A percentile compares a stretch with the other conserved stretches of the same genome.
These are phyloP conservation scores for Reutealis trisperma DNA, from an alignment of 345 rosid genomes.

Conservation along the genomic window DNA sequence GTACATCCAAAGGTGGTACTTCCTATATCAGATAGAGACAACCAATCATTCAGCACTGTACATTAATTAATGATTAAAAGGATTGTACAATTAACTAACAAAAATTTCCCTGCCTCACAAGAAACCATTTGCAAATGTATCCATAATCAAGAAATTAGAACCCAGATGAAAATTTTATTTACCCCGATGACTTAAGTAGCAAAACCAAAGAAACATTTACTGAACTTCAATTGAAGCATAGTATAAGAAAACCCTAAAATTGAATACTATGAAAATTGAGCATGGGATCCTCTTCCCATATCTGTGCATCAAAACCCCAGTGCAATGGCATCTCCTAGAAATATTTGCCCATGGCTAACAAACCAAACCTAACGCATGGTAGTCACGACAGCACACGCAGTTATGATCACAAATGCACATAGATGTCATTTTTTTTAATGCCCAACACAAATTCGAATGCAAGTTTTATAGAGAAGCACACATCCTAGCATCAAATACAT, in stretches of 20 bases:
- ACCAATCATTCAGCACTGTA: constrained; percentile 14
- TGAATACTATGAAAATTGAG: not conserved
- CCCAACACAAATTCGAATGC: too few species aligned
- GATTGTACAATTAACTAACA: not conserved
- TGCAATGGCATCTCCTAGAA: not conserved
- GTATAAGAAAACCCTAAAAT: not conserved
- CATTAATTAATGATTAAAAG: too few species aligned
- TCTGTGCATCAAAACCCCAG: not conserved
- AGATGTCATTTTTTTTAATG: not conserved
- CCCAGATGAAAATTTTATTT: not conserved
- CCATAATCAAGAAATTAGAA: not conserved
- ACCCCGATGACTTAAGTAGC: not conserved
- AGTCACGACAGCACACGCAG: not conserved
- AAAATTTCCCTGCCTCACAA: not conserved
- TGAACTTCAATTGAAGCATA: not conserved
- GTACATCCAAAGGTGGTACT: constrained; percentile 79
- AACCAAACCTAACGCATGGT: not conserved
- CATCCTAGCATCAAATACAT: not conserved
- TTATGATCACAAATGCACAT: not conserved
- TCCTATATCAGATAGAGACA: constrained; percentile 42
- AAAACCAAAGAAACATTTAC: not conserved
- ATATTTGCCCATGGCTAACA: not conserved
- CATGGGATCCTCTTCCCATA: not conserved
- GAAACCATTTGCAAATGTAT: not conserved
- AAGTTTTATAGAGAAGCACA: not conserved